Base-by-base conservation (phyloP, 2,329 filamentous ascomycete genomes). In the Parascedosporium putredinis region DNA sequence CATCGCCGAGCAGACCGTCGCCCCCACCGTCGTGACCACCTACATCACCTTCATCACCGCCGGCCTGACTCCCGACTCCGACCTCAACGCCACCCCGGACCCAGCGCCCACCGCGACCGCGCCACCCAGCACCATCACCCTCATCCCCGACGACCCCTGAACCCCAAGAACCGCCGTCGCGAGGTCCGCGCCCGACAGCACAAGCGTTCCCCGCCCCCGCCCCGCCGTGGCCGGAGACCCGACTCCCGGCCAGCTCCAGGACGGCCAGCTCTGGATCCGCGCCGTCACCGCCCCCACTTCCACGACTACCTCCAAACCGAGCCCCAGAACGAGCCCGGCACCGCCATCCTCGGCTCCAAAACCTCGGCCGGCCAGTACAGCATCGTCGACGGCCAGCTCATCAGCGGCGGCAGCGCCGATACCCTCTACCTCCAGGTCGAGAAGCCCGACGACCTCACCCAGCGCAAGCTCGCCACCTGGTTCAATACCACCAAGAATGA, bases 361-460 rank as follows among this genome's bases (percentile, higher is more conserved):
- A 68, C 64, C 7, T 71, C 71, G 1, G 76, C 76, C 0, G 75
- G 75, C 0, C 75, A 79, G 58, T 77, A 73, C 63, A 71, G 75
- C 53, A 65, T 79, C 52, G 61, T 70, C 2, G 62, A 66, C 27
- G 74, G 73, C 0, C 76, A 80, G 59, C 67, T 78, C 0, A 67
- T 75, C 50, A 64, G 64, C 25, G 40, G 31, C 18, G 42, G 31
- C 25, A 22, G 40, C 40, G 59, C 62, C 51, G 54, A 62, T 2
- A 56, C 60, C 20, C 60, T 70, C n/a, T 71, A 71, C 56, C 60
- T 68, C 51, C 62, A 65, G 51, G 68, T 77, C 14, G 69, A 71
- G 47, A 57, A 63, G 52, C 62, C 70, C 2, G 61, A 58, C 10
- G 64, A 71, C 52, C 64, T 67, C 29, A 67, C 67, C 3, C 68